A percentile compares a stretch with the other conserved stretches of the same genome.
Evolutionary conservation across 768 basidiomycete species (phyloP).

Genomic region (Heimioporus sp.): DNA sequence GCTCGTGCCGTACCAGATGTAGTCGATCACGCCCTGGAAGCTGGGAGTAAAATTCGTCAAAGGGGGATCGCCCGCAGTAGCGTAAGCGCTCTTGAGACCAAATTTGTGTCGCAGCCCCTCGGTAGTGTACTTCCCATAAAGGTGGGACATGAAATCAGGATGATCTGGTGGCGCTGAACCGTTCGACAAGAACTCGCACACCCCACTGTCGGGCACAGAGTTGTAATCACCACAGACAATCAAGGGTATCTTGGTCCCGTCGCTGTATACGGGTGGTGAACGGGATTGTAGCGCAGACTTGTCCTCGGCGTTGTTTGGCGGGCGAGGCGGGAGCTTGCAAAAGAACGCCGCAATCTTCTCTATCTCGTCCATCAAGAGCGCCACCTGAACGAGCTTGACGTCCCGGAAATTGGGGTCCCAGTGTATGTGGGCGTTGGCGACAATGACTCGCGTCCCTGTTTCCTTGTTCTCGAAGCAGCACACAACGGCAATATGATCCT

Average conservation of each 20-base stretch:
- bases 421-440: slow-evolving; percentile 88
- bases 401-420: slow-evolving; percentile 94
- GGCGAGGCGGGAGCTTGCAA: slow-evolving; percentile 73
- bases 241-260: slow-evolving; percentile 86
- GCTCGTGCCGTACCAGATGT: slow-evolving; percentile 84
- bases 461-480: slow-evolving; percentile 82
- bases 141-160: slow-evolving; percentile 88
- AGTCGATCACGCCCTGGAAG: slow-evolving; percentile 87
- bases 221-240: slow-evolving; percentile 97
- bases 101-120: slow-evolving; percentile 82
- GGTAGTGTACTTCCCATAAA: slow-evolving; percentile 90
- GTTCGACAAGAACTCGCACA: slow-evolving; percentile 85
- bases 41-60: slow-evolving; percentile 90
- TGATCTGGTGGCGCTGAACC: slow-evolving; percentile 74
- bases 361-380: slow-evolving; percentile 87
- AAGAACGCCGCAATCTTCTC: slow-evolving; percentile 87
- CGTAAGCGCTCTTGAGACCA: slow-evolving; percentile 83
- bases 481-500: slow-evolving; percentile 90
- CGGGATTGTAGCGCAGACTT: slow-evolving; percentile 33
- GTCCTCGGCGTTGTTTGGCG: slow-evolving; percentile 37
- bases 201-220: slow-evolving; percentile 80
- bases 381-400: slow-evolving; percentile 97
- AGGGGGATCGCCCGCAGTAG: slow-evolving; percentile 54
- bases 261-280: slow-evolving; percentile 68
- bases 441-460: slow-evolving; percentile 84